A percentile compares a stretch with the other conserved stretches of the same genome.
Evolutionary conservation across 257 asterid species (phyloP).

Genomic region (Ajuga chamaepitys): DNA sequence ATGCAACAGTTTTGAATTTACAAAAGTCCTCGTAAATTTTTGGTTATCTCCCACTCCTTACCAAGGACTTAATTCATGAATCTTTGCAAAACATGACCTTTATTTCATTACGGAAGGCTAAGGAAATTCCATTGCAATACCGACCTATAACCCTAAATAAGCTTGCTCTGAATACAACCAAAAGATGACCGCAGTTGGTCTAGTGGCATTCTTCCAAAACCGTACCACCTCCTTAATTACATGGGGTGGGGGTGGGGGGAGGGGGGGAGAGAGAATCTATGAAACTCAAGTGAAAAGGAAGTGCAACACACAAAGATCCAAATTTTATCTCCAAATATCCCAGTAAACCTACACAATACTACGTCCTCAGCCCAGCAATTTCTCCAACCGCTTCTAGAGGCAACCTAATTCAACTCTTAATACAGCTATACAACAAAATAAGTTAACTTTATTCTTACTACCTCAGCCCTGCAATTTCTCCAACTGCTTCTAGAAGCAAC

Average conservation of each 20-base stretch:
- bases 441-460: slow-evolving; percentile 13
- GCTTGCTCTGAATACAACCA: slow-evolving; percentile 4
- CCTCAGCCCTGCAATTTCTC: slow-evolving; percentile 11
- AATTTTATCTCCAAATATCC: slow-evolving; percentile 15
- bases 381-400: slow-evolving; percentile 8
- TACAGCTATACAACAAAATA: background rate
- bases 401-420: slow-evolving; percentile 15
- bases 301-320: slow-evolving; percentile 28
- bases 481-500: slow-evolving; percentile 15
- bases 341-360: slow-evolving; percentile 21
- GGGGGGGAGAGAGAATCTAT: slow-evolving; percentile 7
- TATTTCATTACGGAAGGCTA: background rate
- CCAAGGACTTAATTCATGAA: background rate
- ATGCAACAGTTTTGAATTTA: slow-evolving; percentile 2
- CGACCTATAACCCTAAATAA: slow-evolving; percentile 3
- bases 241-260: background rate
- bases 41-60: slow-evolving; percentile 1
- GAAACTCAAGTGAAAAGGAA: background rate
- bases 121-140: background rate
- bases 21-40: background rate
- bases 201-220: background rate
- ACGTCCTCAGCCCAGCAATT: slow-evolving; percentile 14
- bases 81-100: background rate
- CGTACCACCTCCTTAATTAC: slow-evolving; percentile 6
- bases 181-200: slow-evolving; percentile 1